phyloP scores from a whole-genome alignment of 805 yeast species.

The Candida glaebosa region DNA sequence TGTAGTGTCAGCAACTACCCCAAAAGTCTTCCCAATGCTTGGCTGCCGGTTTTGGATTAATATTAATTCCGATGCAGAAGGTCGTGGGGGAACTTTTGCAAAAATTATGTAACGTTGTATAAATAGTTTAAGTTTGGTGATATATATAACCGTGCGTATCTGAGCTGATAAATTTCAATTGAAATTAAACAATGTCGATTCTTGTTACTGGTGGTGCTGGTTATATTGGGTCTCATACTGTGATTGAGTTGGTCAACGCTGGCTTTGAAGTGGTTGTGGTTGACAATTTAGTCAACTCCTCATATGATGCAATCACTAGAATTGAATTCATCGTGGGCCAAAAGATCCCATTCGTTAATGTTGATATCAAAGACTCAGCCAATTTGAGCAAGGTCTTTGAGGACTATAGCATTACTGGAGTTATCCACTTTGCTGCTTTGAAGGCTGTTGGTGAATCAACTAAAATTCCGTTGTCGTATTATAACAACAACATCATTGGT shows the following conservation, averaged over 20 bases:
- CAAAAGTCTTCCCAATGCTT: no score
- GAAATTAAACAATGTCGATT: conserved; percentile 26
- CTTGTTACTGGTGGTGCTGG: conserved; percentile 87
- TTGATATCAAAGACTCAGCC: conserved; percentile 52
- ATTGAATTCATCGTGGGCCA: conserved; percentile 51
- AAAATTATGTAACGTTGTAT: no score
- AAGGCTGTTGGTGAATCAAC: conserved; percentile 83
- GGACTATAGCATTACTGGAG: conserved; percentile 50
- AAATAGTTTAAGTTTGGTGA: no score
- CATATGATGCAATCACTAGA: conserved; percentile 61
- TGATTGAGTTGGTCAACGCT: conserved; percentile 54
- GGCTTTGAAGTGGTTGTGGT: conserved; percentile 71
- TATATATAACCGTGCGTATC: no score
- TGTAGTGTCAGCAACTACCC: no score
- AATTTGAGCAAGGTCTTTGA: conserved; percentile 47
- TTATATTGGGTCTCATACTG: conserved; percentile 82
- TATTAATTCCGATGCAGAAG: no score
- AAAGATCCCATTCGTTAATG: conserved; percentile 52
- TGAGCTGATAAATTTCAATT: no score
- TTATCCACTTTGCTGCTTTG: conserved; percentile 77
- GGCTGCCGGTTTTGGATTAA: no score
- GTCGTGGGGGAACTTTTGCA: no score
- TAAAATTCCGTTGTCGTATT: conserved; percentile 62
- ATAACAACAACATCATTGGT: conserved; percentile 65
- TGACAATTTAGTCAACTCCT: conserved; percentile 67